A percentile compares a stretch with the other conserved stretches of the same genome.
Conservation (phyloP, 805 yeast species). For the Ogataea trehaloabstinens region DNA sequence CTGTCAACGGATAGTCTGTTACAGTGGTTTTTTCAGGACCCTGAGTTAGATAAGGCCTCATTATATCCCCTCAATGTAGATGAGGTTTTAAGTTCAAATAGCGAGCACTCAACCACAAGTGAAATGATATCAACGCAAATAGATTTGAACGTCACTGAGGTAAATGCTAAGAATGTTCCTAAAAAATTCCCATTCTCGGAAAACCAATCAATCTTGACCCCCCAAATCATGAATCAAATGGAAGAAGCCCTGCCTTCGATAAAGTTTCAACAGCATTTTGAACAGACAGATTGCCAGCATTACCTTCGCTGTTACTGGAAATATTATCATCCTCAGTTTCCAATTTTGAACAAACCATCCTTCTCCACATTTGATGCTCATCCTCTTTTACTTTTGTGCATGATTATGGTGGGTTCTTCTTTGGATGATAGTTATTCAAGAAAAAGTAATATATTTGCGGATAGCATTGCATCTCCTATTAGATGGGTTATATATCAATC, state of each 20-base stretch:
- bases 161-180: background rate
- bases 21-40: conserved; percentile 7
- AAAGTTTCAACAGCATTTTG: conserved; percentile 8
- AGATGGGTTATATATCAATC: conserved; percentile 42
- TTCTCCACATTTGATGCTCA: conserved; percentile 49
- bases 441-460: conserved; percentile 18
- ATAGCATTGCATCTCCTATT: conserved; percentile 38
- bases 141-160: background rate
- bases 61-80: background rate
- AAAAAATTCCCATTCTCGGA: background rate
- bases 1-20: conserved; percentile 1
- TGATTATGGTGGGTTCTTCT: conserved; percentile 54
- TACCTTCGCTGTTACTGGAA: conserved; percentile 44
- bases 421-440: conserved; percentile 5
- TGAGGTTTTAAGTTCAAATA: background rate
- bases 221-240: conserved; percentile 8
- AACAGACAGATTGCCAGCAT: conserved; percentile 8
- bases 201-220: background rate
- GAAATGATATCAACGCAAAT: background rate
- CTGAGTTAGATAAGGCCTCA: conserved; percentile 8
- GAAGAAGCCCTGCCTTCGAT: conserved; percentile 10
- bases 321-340: conserved; percentile 51
- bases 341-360: conserved; percentile 44
- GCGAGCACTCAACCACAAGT: background rate
- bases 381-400: conserved; percentile 48